Evolutionary conservation across 2,329 filamentous ascomycete species (phyloP), one percentile per base, ranked within the genome.

Genomic region (Lachnellula subtilissima): DNA sequence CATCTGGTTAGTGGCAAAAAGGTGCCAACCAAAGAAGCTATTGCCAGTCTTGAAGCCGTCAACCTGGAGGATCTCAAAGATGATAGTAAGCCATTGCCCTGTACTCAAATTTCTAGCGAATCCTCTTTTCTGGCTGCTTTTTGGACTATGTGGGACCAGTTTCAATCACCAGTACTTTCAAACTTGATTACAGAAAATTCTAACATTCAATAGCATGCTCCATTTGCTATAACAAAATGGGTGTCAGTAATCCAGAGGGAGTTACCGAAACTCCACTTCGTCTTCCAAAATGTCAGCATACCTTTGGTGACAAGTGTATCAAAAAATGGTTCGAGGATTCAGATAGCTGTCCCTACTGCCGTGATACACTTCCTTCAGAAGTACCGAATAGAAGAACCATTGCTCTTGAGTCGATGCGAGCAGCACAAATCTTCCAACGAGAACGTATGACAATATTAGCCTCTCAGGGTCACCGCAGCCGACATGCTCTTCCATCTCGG

Each of bases 141-240:
- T 12, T 32, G 28, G 28, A 32, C 9, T 32, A 32, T 32, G 6
- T 25, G 25, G 28, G 28, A 9, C 28, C 28, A 11, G 28, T 32
- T 11, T 32, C 28, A 32, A 40, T 40, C n/a, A n/a, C 15, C 15
- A 40, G 17, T 17, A 7, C 37, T 40, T 40, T 40, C 15, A 40
- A 12, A 23, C 11, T 12, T 45, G 42, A 17, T 7, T 45, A 22
- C 17, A 19, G 42, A 22, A 23, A 7, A 32, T 6, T 47, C 61
- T 65, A 55, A 67, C 39, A 35, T 17, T 39, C 8, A 12, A 14
- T 60, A 86, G 83, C 71, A 14, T 86, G 83, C 65, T 76, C 81
- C 19, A 86, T 86, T 56, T 86, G 83, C 70, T 86, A 86, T 65
- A 85, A 84, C 60, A 81, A 84, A 8, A 85, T 79, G 62, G 81